Evolutionary conservation across 139 green algal genomes (phyloP), one percentile per base, ranked within the genome.

Genomic region (Monoraphidium neglectum): DNA sequence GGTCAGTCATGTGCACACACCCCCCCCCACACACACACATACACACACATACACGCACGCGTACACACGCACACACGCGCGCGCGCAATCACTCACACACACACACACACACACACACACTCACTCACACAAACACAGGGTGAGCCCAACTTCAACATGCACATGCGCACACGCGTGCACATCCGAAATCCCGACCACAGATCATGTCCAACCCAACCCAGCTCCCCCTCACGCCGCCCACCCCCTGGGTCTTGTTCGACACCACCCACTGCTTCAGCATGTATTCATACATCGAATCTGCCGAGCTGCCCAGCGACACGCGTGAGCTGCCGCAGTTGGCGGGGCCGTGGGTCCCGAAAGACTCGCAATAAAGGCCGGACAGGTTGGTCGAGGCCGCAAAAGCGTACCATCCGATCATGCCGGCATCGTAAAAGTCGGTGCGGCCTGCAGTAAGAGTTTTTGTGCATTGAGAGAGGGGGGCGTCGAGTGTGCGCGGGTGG

Each of bases 231-330:
- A 12, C 47, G 47, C 13, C 47, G n/a, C 72, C 23, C 53, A 78
- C 72, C 72, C 72, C 49, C 37, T 79, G 73, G 8, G 46, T 73
- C 4, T 67, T 37, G 47, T 26, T 26, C 3, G 47, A 68, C 32
- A 90, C 65, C 32, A 85, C 38, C 85, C 85, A 90, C 72, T 90
- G 82, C 86, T 97, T 97, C 24, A 97, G 81, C 74, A 97, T 91
- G 84, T 97, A 97, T 85, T 79, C 73, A 32, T 79, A 79, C 63
- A 67, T 79, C 47, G 47, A 68, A 35, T 79, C 73, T 35, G 73
- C 73, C 10, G 73, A 62, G 32, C 47, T 68, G 51, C 73, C 73
- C 13, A 79, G 66, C 33, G 59, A 73, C 73, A 87, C 40, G 33
- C 61, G 40, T 75, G 18, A 37, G 28, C 74, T 28, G n/a, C n/a